Evolutionary conservation across 2,329 filamentous ascomycete genomes (phyloP).

Genomic region (Colletotrichum magnum): DNA sequence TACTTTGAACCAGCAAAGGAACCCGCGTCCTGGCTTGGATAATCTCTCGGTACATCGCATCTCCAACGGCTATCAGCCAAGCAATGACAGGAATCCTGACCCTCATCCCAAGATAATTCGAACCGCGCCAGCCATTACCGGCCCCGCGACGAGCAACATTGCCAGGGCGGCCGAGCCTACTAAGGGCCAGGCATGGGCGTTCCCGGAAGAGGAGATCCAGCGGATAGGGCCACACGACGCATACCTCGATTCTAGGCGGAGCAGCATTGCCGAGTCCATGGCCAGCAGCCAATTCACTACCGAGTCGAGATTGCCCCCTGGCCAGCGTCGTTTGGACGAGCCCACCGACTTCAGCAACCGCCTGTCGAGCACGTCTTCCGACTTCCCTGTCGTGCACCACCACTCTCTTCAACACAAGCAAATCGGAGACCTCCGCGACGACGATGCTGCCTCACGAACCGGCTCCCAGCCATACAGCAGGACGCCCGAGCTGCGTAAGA

Average conservation of each 20-base stretch:
- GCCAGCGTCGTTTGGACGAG: conserved; percentile 81
- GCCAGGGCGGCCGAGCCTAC: conserved; percentile 83
- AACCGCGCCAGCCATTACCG: conserved; percentile 83
- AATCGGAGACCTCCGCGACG: conserved; percentile 74
- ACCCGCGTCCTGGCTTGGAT: conserved; percentile 68
- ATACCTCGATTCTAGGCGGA: conserved; percentile 77
- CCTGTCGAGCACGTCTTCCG: conserved; percentile 64
- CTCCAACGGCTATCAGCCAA: conserved; percentile 76
- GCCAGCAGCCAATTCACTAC: conserved; percentile 85
- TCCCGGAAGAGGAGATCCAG: conserved; percentile 79
- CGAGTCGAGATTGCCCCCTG: conserved; percentile 79
- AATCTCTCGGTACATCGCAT: conserved; percentile 70
- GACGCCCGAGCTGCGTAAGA: conserved; percentile 85
- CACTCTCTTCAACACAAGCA: conserved; percentile 83
- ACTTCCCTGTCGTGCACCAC: conserved; percentile 76
- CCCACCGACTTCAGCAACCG: conserved; percentile 60
- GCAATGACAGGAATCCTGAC: conserved; percentile 70
- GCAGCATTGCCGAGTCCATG: conserved; percentile 82
- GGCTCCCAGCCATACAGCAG: conserved; percentile 83
- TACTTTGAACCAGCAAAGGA: conserved; percentile 76
- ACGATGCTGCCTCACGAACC: conserved; percentile 66
- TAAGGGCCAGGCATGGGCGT: conserved; percentile 88
- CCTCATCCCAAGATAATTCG: conserved; percentile 66
- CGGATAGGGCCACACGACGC: conserved; percentile 62
- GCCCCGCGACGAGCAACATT: conserved; percentile 75